Percentiles rank a stretch among this genome's conserved stretches.
These are phyloP conservation scores for Protomyces lactucae-debilis DNA, from an alignment of 1,139 yeast genomes.

Conservation along the genomic window DNA sequence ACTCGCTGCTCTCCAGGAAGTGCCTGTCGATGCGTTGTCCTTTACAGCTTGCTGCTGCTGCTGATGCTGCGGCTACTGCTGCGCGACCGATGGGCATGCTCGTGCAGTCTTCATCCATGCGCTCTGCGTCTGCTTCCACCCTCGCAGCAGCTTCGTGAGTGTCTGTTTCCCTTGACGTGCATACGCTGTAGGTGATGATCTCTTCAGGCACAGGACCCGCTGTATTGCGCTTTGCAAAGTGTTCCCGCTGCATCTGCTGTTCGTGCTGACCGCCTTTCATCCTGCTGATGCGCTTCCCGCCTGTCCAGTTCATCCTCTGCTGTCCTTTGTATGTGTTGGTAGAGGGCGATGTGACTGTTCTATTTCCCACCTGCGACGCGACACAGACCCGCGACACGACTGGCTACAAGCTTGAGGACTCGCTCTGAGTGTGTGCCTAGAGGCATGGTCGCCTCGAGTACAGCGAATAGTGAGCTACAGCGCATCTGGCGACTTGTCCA, in stretches of 20 bases:
- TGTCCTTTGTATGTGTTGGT: not conserved
- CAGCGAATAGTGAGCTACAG: conserved; percentile 13
- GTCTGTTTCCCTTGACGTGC: not conserved
- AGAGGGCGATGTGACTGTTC: not conserved
- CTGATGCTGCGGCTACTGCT: no score
- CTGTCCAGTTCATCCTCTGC: not conserved
- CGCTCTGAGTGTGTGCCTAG: not conserved
- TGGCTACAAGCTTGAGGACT: not conserved
- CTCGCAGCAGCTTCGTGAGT: not conserved
- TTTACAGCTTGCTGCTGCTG: no score
- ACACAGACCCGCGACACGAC: not conserved
- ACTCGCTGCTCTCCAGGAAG: not conserved
- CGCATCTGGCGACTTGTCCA: conserved; percentile 26
- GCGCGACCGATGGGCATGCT: no score
- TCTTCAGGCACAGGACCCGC: not conserved
- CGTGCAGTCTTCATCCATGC: no score
- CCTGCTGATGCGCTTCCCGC: not conserved
- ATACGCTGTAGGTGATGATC: not conserved
- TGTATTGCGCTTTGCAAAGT: not conserved
- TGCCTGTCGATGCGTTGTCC: not conserved
- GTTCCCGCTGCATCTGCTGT: not conserved
- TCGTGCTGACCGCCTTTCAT: not conserved
- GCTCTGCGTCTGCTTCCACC: not conserved
- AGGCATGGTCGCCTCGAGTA: conserved; percentile 13
- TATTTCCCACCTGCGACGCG: not conserved